Evolutionary conservation across 371 early-diverging fungal species (phyloP).

Genomic region (Thermomucor indicae-seudaticae): DNA sequence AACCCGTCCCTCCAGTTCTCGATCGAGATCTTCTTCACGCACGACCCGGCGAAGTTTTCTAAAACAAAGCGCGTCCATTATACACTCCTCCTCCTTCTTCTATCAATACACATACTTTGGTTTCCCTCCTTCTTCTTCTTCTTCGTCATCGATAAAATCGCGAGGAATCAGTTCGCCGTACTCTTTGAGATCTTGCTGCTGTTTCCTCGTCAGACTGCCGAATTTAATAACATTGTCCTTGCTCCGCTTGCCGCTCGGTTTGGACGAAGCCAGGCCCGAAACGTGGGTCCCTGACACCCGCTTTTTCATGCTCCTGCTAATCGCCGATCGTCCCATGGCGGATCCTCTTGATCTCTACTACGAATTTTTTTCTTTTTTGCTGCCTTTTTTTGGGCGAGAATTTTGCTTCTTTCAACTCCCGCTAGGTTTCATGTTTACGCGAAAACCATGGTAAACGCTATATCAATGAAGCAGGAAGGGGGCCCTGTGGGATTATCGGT

Average conservation of each 20-base stretch:
- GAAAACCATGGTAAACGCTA: no score
- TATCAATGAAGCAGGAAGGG: no score
- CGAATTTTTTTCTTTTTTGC: neutral
- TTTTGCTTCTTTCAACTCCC: no score
- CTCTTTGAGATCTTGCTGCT: conserved; percentile 54
- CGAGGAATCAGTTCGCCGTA: conserved; percentile 62
- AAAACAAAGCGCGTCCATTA: neutral
- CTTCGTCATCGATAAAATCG: conserved; percentile 48
- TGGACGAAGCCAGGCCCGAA: conserved; percentile 16
- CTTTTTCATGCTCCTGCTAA: conserved; percentile 19
- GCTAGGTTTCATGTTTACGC: no score
- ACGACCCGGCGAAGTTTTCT: conserved; percentile 31
- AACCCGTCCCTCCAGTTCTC: conserved; percentile 38
- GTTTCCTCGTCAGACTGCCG: conserved; percentile 40
- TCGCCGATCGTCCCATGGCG: conserved; percentile 22
- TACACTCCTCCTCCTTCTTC: neutral
- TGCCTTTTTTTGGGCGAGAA: neutral
- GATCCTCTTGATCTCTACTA: neutral
- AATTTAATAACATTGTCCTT: conserved; percentile 21
- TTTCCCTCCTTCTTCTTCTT: conserved; percentile 3
- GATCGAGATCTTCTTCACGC: conserved; percentile 47
- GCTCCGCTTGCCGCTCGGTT: conserved; percentile 12
- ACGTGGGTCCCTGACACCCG: conserved; percentile 4
- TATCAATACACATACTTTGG: conserved; percentile 4
- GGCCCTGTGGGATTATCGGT: no score